phyloP scores from a whole-genome alignment of 2,329 filamentous ascomycete species.

The Scortechinia acanthostroma region DNA sequence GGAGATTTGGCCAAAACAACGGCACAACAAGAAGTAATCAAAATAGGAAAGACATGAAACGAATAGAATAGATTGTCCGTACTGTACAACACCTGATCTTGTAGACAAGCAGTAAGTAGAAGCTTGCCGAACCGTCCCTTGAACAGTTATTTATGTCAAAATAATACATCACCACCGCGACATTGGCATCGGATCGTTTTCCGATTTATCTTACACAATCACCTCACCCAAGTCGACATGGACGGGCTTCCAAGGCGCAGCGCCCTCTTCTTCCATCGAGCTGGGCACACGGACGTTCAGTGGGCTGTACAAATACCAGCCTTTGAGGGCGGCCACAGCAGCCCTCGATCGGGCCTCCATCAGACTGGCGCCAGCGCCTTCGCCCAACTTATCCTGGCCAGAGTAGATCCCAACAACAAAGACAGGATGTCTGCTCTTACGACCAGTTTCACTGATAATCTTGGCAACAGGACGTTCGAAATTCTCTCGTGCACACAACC shows the following conservation, averaged over 20 bases:
- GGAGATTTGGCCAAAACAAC: too few species aligned
- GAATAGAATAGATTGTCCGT: too few species aligned
- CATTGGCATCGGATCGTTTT: neutral
- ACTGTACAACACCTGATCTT: too few species aligned
- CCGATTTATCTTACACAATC: conserved; percentile 36
- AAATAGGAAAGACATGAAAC: too few species aligned
- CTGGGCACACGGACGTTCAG: conserved; percentile 60
- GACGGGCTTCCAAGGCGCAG: conserved; percentile 57
- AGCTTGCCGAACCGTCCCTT: too few species aligned
- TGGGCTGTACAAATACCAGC: conserved; percentile 94
- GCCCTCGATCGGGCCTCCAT: conserved; percentile 73
- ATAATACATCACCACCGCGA: neutral
- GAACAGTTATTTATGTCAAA: neutral
- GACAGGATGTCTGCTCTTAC: conserved; percentile 76
- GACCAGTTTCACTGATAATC: conserved; percentile 83
- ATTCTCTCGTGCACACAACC: conserved; percentile 79
- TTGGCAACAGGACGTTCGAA: conserved; percentile 83
- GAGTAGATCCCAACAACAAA: conserved; percentile 92
- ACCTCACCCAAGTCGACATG: conserved; percentile 69
- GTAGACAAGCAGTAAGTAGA: too few species aligned
- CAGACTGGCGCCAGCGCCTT: conserved; percentile 75
- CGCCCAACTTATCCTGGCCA: conserved; percentile 82
- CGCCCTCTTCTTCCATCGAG: conserved; percentile 56
- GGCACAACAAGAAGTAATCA: too few species aligned
- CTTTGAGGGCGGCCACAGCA: conserved; percentile 77